These are phyloP conservation scores for Xylariaceae sp. DNA, from an alignment of 2,329 filamentous ascomycete species.

Conservation along the genomic window DNA sequence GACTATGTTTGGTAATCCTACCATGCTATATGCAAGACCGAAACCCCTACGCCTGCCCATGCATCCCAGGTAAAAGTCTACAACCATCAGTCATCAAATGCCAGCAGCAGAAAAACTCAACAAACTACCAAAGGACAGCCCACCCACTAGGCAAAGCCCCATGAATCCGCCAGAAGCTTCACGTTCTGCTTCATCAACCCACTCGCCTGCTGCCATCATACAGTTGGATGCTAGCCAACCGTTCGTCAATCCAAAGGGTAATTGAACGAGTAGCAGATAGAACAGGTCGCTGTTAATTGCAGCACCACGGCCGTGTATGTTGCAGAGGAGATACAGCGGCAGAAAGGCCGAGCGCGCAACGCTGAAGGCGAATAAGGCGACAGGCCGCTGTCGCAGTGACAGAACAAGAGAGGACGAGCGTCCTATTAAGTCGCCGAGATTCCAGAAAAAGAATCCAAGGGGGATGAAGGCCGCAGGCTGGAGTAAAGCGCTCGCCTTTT, in stretches of 20 bases:
- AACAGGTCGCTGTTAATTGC: conserved; percentile 81
- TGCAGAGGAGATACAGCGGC: conserved; percentile 89
- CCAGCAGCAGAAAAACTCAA: conserved; percentile 78
- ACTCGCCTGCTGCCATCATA: conserved; percentile 89
- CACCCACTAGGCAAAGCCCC: conserved; percentile 85
- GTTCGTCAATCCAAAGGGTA: conserved; percentile 83
- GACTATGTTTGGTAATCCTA: not conserved
- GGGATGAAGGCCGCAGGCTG: conserved; percentile 83
- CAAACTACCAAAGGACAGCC: conserved; percentile 83
- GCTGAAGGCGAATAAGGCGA: conserved; percentile 69
- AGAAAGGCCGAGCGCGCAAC: conserved; percentile 73
- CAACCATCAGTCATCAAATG: conserved; percentile 43
- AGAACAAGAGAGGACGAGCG: conserved; percentile 67
- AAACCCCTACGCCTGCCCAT: conserved; percentile 25
- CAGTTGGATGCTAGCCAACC: conserved; percentile 85
- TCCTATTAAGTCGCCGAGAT: conserved; percentile 82
- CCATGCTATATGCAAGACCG: not conserved
- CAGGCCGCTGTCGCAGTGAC: conserved; percentile 65
- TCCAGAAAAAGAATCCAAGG: conserved; percentile 91
- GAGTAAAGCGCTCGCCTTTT: conserved; percentile 63
- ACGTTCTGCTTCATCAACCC: conserved; percentile 80
- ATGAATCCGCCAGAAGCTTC: conserved; percentile 94
- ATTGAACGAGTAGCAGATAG: conserved; percentile 83
- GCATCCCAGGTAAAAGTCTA: conserved; percentile 12
- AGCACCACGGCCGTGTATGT: conserved; percentile 78